A percentile compares a stretch with the other conserved stretches of the same genome.
phyloP scores from a whole-genome alignment of 139 green algal genomes.

The Picochlorum sp. region DNA sequence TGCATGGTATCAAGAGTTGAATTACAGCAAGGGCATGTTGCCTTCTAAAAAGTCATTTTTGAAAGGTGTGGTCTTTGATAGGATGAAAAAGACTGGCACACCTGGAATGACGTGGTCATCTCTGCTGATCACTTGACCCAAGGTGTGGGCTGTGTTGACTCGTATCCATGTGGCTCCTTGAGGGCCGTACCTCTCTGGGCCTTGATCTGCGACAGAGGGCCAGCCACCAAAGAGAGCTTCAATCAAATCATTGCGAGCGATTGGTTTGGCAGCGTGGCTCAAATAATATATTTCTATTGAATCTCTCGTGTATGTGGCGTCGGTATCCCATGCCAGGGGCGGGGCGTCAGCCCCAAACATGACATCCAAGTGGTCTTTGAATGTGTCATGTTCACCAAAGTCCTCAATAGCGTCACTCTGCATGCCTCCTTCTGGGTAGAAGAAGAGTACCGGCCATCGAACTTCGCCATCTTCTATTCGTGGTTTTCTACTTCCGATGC shows the following conservation, averaged over 20 bases:
- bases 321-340: conserved; percentile 72
- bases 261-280: conserved; percentile 40
- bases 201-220: conserved; percentile 43
- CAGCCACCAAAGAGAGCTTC: conserved; percentile 58
- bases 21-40: conserved; percentile 33
- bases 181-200: conserved; percentile 53
- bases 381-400: conserved; percentile 54
- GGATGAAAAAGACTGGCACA: conserved; percentile 71
- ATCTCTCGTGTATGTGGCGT: conserved; percentile 52
- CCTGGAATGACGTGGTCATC: conserved; percentile 63
- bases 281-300: conserved; percentile 82
- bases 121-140: conserved; percentile 40
- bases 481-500: conserved; percentile 37
- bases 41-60: conserved; percentile 49
- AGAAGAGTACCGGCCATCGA: conserved; percentile 78
- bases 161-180: conserved; percentile 31
- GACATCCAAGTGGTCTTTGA: conserved; percentile 63
- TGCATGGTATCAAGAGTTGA: background rate
- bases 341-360: conserved; percentile 57
- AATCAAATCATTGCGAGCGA: conserved; percentile 29
- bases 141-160: conserved; percentile 23
- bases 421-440: conserved; percentile 77
- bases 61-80: conserved; percentile 56
- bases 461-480: conserved; percentile 41
- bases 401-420: conserved; percentile 76